phyloP scores from a whole-genome alignment of 129 eudicot species.

The Lonicera japonica region DNA sequence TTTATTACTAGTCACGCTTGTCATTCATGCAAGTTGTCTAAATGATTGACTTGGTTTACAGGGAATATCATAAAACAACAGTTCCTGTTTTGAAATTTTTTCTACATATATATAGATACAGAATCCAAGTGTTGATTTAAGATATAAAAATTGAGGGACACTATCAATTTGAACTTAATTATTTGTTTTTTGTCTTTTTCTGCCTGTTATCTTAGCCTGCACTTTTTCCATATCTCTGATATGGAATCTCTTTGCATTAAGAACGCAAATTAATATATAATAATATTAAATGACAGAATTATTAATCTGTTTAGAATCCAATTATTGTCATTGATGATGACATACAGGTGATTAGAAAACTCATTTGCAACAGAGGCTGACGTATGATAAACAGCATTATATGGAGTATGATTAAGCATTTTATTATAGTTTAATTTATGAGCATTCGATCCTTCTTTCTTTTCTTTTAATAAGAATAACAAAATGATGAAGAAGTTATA shows the following conservation, averaged over 20 bases:
- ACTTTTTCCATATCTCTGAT: neutral
- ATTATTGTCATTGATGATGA: too few species aligned
- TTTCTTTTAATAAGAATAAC: too few species aligned
- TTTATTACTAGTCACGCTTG: neutral
- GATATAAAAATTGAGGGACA: too few species aligned
- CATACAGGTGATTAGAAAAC: neutral
- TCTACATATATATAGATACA: too few species aligned
- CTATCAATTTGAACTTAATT: too few species aligned
- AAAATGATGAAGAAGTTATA: neutral
- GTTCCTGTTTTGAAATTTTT: neutral
- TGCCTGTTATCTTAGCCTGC: too few species aligned
- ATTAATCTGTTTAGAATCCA: neutral
- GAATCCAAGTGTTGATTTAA: too few species aligned
- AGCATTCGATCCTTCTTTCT: too few species aligned
- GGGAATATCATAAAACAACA: constrained; percentile 7
- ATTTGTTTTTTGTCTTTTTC: too few species aligned
- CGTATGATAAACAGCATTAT: neutral
- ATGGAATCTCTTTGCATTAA: neutral
- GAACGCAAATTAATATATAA: too few species aligned
- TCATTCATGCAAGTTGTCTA: constrained; percentile 18
- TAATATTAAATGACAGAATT: neutral
- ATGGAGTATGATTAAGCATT: neutral
- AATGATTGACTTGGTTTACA: constrained; percentile 6
- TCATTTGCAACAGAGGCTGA: neutral
- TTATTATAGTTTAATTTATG: neutral